These are phyloP conservation scores for Sicyos edulis DNA, from an alignment of 306 rosid species.

Conservation along the genomic window DNA sequence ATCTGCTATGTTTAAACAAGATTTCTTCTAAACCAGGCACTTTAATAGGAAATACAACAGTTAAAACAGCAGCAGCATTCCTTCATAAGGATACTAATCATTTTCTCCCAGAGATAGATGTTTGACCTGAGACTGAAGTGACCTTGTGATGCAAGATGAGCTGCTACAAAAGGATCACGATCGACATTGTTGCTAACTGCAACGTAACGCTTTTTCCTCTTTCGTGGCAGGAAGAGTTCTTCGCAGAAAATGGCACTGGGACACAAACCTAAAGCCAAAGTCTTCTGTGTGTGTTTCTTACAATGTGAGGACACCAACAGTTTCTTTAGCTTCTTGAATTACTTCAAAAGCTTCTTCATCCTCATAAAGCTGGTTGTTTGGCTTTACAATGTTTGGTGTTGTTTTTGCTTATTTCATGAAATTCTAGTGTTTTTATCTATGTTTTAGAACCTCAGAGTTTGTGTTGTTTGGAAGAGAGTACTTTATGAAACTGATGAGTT, in stretches of 20 bases:
- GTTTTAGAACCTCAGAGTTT: too few species aligned
- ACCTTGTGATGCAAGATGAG: slow-evolving; percentile 29
- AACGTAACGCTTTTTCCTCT: slow-evolving; percentile 4
- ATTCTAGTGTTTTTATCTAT: too few species aligned
- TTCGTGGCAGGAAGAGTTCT: slow-evolving; percentile 29
- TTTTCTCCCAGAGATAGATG: slow-evolving; percentile 26
- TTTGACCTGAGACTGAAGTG: slow-evolving; percentile 34
- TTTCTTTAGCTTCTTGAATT: slow-evolving; percentile 27
- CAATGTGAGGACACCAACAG: slow-evolving; percentile 4
- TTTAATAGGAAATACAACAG: too few species aligned
- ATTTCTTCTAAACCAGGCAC: neutral
- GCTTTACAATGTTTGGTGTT: too few species aligned
- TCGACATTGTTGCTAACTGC: neutral
- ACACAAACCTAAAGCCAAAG: neutral
- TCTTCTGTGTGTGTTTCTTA: neutral
- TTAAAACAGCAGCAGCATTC: neutral
- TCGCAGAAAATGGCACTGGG: slow-evolving; percentile 25
- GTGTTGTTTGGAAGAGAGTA: too few species aligned
- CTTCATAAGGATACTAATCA: neutral
- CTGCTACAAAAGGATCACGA: slow-evolving; percentile 21
- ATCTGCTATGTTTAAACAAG: neutral
- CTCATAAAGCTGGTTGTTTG: slow-evolving; percentile 1
- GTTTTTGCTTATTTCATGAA: too few species aligned
- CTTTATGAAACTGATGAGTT: too few species aligned
- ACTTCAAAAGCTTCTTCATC: slow-evolving; percentile 24